These are phyloP conservation scores for Mucor sp. DNA, from an alignment of 371 early-diverging fungal species.

Conservation along the genomic window DNA sequence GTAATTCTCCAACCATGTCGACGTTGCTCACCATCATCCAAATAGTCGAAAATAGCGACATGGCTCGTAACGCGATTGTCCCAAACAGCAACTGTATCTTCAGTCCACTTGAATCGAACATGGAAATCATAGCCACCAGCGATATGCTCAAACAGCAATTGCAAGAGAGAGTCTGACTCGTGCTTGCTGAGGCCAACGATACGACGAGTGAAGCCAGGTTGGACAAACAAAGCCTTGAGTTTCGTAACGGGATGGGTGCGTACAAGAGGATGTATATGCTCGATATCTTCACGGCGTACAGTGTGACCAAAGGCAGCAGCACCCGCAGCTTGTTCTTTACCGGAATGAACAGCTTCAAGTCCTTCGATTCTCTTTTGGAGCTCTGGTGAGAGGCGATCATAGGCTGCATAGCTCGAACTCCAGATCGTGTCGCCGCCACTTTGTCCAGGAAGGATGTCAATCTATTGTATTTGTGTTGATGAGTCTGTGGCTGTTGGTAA, in stretches of 20 bases:
- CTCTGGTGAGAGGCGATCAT: slow-evolving; percentile 62
- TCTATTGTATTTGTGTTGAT: background rate
- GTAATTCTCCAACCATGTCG: slow-evolving; percentile 49
- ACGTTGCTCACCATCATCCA: background rate
- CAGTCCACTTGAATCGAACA: slow-evolving; percentile 64
- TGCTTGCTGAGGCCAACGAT: slow-evolving; percentile 56
- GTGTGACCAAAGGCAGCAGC: slow-evolving; percentile 43
- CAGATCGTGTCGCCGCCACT: slow-evolving; percentile 54
- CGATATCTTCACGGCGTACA: slow-evolving; percentile 47
- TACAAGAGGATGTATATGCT: slow-evolving; percentile 59
- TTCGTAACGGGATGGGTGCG: slow-evolving; percentile 76
- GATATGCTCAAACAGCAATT: slow-evolving; percentile 54
- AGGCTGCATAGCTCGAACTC: slow-evolving; percentile 53
- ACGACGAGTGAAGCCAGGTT: slow-evolving; percentile 61
- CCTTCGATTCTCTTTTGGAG: slow-evolving; percentile 59
- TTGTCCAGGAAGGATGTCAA: slow-evolving; percentile 49
- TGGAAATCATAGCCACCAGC: slow-evolving; percentile 59
- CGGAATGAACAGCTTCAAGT: slow-evolving; percentile 63
- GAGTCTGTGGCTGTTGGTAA: too few species aligned
- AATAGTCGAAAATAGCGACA: slow-evolving; percentile 25
- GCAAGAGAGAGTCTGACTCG: slow-evolving; percentile 61
- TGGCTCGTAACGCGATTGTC: slow-evolving; percentile 58
- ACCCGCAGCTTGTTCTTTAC: slow-evolving; percentile 40
- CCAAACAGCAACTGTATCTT: slow-evolving; percentile 64
- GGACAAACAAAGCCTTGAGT: slow-evolving; percentile 64